Base-by-base conservation (phyloP, 2,329 filamentous ascomycete species). In the Arthroderma uncinatum region DNA sequence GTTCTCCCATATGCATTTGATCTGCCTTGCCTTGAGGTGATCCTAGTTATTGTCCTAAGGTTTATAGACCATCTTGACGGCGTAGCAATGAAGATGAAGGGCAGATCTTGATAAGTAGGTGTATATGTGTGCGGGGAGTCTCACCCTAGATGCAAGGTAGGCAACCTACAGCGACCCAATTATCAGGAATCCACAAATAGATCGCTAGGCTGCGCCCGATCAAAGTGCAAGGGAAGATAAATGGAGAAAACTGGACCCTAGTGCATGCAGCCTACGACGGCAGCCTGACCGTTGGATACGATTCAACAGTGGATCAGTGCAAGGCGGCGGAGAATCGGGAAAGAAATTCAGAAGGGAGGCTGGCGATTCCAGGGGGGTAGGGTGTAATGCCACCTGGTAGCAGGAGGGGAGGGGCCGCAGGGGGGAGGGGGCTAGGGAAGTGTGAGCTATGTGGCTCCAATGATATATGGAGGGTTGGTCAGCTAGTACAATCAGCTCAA, bases 371-470 rank as follows among this genome's bases (percentile, higher is more conserved):
- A 39, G 54, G 50, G 23, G 53, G 25, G 44, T 54, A 19, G 40
- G 19, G 34, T 47, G 40, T 36, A 42, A 34, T 28, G 28, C 55
- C 25, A 56, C 52, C 50, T 47, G 57, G 54, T 52, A 58, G 58
- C 56, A 54, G 60, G 60, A 61, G 58, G 59, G 52, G 58, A 23
- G 58, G 60, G 58, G 58, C 39, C 56, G 42, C 39, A 37, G 19
- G 12, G 16, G 34, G 16, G 23, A 12, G 16, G 34, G 16, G 23
- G 19, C 12, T 37, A 30, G 52, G 8, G 19, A 16, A n/a, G 21
- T 28, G 42, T 34, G n/a, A 48, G 52, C 54, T 53, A 62, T 60
- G 60, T 60, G 59, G 60, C 59, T 60, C 59, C 60, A 62, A 55
- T 59, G 48, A 36, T 39, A 50, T 39, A n/a, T 8, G 21, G 28